These are phyloP conservation scores for Paxillus involutus DNA, from an alignment of 768 basidiomycete genomes.

Conservation along the genomic window DNA sequence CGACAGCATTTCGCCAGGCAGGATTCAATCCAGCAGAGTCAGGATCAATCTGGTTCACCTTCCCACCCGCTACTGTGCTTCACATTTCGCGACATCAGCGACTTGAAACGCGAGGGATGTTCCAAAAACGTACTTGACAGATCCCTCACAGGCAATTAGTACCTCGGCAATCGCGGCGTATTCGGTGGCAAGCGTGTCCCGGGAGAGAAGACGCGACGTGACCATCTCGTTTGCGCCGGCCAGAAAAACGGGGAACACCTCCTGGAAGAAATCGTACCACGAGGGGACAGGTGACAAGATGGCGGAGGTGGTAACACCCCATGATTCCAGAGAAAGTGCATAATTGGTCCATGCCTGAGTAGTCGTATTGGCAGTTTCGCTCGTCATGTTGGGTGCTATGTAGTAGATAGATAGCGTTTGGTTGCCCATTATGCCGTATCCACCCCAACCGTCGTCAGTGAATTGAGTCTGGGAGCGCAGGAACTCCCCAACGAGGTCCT, in stretches of 20 bases:
- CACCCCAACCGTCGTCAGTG: slow-evolving; percentile 45
- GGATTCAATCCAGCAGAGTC: slow-evolving; percentile 45
- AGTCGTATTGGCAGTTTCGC: slow-evolving; percentile 32
- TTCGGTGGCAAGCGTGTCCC: slow-evolving; percentile 24
- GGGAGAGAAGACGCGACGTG: slow-evolving; percentile 35
- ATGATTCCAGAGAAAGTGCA: slow-evolving; percentile 5
- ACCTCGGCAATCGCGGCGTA: slow-evolving; percentile 23
- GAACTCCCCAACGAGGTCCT: slow-evolving; percentile 33
- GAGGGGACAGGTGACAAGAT: slow-evolving; percentile 24
- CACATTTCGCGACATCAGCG: slow-evolving; percentile 7
- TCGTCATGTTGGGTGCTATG: slow-evolving; percentile 38
- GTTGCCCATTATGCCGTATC: slow-evolving; percentile 24
- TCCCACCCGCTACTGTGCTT: slow-evolving; percentile 46
- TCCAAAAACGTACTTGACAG: slow-evolving; percentile 6
- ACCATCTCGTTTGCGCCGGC: slow-evolving; percentile 30
- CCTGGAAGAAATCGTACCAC: slow-evolving; percentile 25
- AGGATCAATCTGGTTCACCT: slow-evolving; percentile 35
- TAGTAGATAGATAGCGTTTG: slow-evolving; percentile 13
- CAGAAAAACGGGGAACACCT: slow-evolving; percentile 3
- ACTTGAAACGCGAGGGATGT: background rate
- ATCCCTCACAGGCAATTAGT: background rate
- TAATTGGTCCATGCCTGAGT: slow-evolving; percentile 32
- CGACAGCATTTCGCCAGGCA: slow-evolving; percentile 45
- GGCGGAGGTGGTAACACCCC: slow-evolving; percentile 22
- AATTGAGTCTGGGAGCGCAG: slow-evolving; percentile 34